Evolutionary conservation across 306 rosid genomes (phyloP).

Genomic region (Dryas alaskensis): DNA sequence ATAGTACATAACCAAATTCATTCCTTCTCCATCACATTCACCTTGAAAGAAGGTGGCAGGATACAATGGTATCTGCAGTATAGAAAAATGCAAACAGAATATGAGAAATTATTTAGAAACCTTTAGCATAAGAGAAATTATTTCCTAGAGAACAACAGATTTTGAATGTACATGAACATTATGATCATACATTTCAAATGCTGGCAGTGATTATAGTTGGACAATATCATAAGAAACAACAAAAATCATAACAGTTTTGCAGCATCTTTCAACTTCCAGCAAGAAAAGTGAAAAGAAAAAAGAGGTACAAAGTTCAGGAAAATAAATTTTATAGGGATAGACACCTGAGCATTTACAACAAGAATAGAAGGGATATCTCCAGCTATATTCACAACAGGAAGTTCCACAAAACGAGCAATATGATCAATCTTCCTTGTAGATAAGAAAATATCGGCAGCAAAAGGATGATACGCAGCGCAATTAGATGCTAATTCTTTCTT

Average conservation of each 20-base stretch:
- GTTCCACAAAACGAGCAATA: conserved; percentile 87
- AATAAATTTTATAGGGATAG: neutral
- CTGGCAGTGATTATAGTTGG: neutral
- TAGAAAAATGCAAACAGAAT: conserved; percentile 19
- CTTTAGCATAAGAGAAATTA: neutral
- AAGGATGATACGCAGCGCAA: conserved; percentile 76
- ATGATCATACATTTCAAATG: neutral
- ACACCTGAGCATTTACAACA: conserved; percentile 85
- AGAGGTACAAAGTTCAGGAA: conserved; percentile 7
- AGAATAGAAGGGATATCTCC: conserved; percentile 83
- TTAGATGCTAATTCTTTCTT: conserved; percentile 81
- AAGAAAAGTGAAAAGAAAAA: conserved; percentile 6
- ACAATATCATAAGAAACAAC: neutral
- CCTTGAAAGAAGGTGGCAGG: conserved; percentile 79
- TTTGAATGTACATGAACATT: neutral
- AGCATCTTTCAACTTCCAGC: conserved; percentile 12
- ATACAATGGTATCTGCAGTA: conserved; percentile 83
- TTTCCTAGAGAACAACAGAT: neutral
- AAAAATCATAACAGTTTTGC: neutral
- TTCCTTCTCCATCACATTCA: conserved; percentile 94
- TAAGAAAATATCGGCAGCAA: conserved; percentile 76
- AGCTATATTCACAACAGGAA: conserved; percentile 57
- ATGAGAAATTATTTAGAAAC: neutral
- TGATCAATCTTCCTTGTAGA: conserved; percentile 83
- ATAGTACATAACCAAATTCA: conserved; percentile 82